phyloP scores from a whole-genome alignment of 2,329 filamentous ascomycete genomes.

The Verticillium dahliae region DNA sequence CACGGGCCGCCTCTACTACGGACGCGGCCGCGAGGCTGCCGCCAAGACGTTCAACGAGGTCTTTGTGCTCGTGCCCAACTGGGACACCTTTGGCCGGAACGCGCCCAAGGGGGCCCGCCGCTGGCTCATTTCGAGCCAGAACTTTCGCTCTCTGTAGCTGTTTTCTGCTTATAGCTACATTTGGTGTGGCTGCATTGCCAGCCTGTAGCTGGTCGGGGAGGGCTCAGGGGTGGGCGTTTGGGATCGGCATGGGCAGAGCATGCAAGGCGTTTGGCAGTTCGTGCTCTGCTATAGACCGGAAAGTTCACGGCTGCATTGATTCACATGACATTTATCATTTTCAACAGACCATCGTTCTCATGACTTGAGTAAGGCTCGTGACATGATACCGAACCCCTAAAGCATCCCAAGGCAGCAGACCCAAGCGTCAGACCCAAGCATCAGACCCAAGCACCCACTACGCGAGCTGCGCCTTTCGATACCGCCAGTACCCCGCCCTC shows the following conservation, averaged over 20 bases:
- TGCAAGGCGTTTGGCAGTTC: too few species aligned
- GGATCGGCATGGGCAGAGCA: too few species aligned
- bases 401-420: too few species aligned
- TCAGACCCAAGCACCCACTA: too few species aligned
- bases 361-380: too few species aligned
- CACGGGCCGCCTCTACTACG: slow-evolving; percentile 65
- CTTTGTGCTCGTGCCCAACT: slow-evolving; percentile 74
- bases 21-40: slow-evolving; percentile 53
- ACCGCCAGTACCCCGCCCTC: slow-evolving; percentile 88
- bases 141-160: slow-evolving; percentile 51
- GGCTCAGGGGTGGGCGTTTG: not conserved
- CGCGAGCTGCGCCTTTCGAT: slow-evolving; percentile 20
- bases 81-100: slow-evolving; percentile 49
- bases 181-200: too few species aligned
- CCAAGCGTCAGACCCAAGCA: too few species aligned
- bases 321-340: too few species aligned
- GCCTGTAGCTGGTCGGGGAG: not conserved
- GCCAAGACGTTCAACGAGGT: slow-evolving; percentile 72
- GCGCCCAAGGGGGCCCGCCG: slow-evolving; percentile 45
- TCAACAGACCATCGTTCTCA: too few species aligned
- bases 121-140: slow-evolving; percentile 68
- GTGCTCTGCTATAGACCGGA: too few species aligned
- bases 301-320: too few species aligned
- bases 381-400: too few species aligned
- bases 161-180: not conserved